These are phyloP conservation scores for Bigelowiella natans DNA, from an alignment of 78 protist genomes.

Conservation along the genomic window DNA sequence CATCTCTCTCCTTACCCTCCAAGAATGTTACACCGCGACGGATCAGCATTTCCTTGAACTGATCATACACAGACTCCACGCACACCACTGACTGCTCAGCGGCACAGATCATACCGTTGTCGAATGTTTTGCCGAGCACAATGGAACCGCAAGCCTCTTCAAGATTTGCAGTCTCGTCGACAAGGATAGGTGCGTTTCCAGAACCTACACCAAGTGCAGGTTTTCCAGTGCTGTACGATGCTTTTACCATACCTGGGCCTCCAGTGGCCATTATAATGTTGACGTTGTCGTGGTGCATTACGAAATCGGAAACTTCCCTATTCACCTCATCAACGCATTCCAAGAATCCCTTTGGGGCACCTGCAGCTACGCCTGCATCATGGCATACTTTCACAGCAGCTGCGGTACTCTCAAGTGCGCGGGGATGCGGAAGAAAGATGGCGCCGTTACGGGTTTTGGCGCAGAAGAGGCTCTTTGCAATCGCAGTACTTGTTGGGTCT, in stretches of 20 bases:
- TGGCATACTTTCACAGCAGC: neutral
- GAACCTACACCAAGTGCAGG: slow-evolving; percentile 46
- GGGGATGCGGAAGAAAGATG: slow-evolving; percentile 26
- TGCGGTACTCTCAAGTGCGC: neutral
- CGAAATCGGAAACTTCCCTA: neutral
- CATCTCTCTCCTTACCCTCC: neutral
- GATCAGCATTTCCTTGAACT: neutral
- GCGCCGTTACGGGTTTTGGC: slow-evolving; percentile 33
- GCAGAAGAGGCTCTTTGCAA: slow-evolving; percentile 31
- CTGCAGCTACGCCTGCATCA: slow-evolving; percentile 5
- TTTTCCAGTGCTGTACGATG: slow-evolving; percentile 32
- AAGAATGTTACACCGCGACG: slow-evolving; percentile 7
- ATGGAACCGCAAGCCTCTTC: slow-evolving; percentile 12
- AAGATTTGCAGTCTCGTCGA: slow-evolving; percentile 34
- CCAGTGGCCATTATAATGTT: slow-evolving; percentile 32
- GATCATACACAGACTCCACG: neutral
- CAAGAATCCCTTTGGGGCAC: neutral
- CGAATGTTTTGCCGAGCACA: slow-evolving; percentile 41
- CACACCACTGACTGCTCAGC: slow-evolving; percentile 39
- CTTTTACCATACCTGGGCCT: slow-evolving; percentile 50
- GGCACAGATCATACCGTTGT: slow-evolving; percentile 46
- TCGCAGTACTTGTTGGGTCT: slow-evolving; percentile 40
- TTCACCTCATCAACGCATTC: neutral
- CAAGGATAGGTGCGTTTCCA: slow-evolving; percentile 36
- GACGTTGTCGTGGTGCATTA: neutral